Conservation (phyloP, 2,329 filamentous ascomycete genomes). For the Akanthomyces lecanii region DNA sequence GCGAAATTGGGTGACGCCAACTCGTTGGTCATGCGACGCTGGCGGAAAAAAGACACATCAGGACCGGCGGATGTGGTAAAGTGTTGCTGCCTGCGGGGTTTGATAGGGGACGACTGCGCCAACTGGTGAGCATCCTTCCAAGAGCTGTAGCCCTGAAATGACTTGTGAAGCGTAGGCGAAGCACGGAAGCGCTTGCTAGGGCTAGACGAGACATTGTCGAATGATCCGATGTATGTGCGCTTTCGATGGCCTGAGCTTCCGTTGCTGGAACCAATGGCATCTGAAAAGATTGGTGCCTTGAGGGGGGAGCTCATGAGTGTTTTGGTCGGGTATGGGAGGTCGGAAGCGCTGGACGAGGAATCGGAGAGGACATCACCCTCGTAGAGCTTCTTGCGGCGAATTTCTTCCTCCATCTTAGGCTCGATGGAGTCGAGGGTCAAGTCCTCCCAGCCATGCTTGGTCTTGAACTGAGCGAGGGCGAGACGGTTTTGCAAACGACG, state of each 20-base stretch:
- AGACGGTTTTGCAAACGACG: slow-evolving; percentile 88
- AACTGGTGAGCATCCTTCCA: slow-evolving; percentile 78
- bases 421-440: slow-evolving; percentile 82
- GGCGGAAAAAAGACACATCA: slow-evolving; percentile 73
- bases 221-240: slow-evolving; percentile 57
- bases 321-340: slow-evolving; percentile 64
- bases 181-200: slow-evolving; percentile 65
- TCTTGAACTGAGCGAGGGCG: slow-evolving; percentile 94
- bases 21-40: slow-evolving; percentile 63
- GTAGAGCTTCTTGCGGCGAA: slow-evolving; percentile 66
- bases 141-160: slow-evolving; percentile 50
- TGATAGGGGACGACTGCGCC: slow-evolving; percentile 81
- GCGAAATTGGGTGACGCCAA: slow-evolving; percentile 58
- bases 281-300: slow-evolving; percentile 78
- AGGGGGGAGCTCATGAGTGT: slow-evolving; percentile 80
- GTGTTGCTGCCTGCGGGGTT: slow-evolving; percentile 68
- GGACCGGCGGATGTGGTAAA: slow-evolving; percentile 69
- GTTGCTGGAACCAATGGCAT: slow-evolving; percentile 68
- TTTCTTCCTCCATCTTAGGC: slow-evolving; percentile 74
- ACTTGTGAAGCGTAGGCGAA: slow-evolving; percentile 57
- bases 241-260: slow-evolving; percentile 63
- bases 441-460: slow-evolving; percentile 92
- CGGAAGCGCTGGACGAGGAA: slow-evolving; percentile 79
- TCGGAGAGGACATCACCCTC: slow-evolving; percentile 77
- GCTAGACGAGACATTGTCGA: slow-evolving; percentile 52